phyloP scores from a whole-genome alignment of 228 moss, liverwort and hornwort genomes.

The Sphagnum fallax region DNA sequence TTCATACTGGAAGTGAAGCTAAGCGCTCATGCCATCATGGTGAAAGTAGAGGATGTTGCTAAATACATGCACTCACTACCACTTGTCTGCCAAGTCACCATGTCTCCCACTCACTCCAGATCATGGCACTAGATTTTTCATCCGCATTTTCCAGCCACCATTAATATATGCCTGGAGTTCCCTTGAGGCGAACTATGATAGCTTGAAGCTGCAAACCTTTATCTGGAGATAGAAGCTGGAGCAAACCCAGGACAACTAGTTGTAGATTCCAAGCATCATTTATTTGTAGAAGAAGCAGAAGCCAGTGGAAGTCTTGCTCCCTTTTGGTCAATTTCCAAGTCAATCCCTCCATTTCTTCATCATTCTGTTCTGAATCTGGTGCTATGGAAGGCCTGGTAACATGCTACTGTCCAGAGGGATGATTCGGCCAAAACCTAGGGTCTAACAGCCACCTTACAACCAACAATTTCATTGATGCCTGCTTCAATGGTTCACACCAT shows the following conservation, averaged over 20 bases:
- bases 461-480: slow-evolving; percentile 58
- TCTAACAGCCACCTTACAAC: slow-evolving; percentile 75
- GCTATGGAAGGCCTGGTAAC: slow-evolving; percentile 13
- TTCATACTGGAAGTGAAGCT: slow-evolving; percentile 85
- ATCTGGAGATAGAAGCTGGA: slow-evolving; percentile 58
- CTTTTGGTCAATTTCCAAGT: slow-evolving; percentile 67
- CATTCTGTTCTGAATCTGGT: slow-evolving; percentile 11
- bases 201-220: slow-evolving; percentile 59
- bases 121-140: slow-evolving; percentile 5
- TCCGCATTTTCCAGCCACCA: slow-evolving; percentile 50
- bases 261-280: slow-evolving; percentile 73
- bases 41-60: slow-evolving; percentile 60
- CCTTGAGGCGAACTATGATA: slow-evolving; percentile 79
- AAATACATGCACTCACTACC: slow-evolving; percentile 64
- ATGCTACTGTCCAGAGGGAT: slow-evolving; percentile 21
- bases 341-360: slow-evolving; percentile 33
- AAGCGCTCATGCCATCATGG: slow-evolving; percentile 75
- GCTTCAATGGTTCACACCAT: slow-evolving; percentile 56
- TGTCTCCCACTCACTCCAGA: neutral
- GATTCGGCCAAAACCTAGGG: slow-evolving; percentile 66
- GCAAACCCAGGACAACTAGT: slow-evolving; percentile 62
- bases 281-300: slow-evolving; percentile 64
- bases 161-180: slow-evolving; percentile 64
- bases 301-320: slow-evolving; percentile 72
- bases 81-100: slow-evolving; percentile 20